Evolutionary conservation across 345 rosid species (phyloP), one percentile per base, ranked within the genome.

Genomic region (Firmiana major): DNA sequence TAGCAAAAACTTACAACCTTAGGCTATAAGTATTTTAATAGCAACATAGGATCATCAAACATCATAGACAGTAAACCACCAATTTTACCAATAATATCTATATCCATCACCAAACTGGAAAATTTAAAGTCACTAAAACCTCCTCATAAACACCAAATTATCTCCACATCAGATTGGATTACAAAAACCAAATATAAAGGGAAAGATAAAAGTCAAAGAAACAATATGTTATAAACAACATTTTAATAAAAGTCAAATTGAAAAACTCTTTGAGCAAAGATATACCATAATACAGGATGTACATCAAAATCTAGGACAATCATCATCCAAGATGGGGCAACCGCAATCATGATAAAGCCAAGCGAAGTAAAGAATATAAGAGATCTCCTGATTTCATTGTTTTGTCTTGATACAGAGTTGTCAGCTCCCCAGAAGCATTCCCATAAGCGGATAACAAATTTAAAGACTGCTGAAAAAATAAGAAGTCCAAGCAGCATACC

Each of bases 241-340:
- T 4, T 28, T 19, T 26, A 62, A 58, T 31, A 51, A 6, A 42
- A 65, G 69, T 62, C 28, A 63, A 78, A 21, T 22, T 53, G 24
- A 40, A 42, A 28, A 76, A 5, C 9, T 31, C 26, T 28, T 63
- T 15, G 42, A 65, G 53, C 36, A 74, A 19, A 24, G 46, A 46
- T 69, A 75, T 93, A 96, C 98, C 99, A 92, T 80, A 91, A 79
- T 15, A 88, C 46, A 62, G 98, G 99, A 85, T 96, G 99, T 67
- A 79, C 84, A 59, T 87, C 74, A 88, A 96, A 96, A 77, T 90
- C 85, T 28, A 84, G 93, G 73, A 92, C 93, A 77, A 89, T 85
- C 80, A 90, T 91, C 91, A 93, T 96, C 99, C 98, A 93, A 36
- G 86, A 86, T 40, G 98, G 99, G 38, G 87, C 79, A 75, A 88